Conservation (phyloP, 768 basidiomycete genomes). For the Mrakia frigida region DNA sequence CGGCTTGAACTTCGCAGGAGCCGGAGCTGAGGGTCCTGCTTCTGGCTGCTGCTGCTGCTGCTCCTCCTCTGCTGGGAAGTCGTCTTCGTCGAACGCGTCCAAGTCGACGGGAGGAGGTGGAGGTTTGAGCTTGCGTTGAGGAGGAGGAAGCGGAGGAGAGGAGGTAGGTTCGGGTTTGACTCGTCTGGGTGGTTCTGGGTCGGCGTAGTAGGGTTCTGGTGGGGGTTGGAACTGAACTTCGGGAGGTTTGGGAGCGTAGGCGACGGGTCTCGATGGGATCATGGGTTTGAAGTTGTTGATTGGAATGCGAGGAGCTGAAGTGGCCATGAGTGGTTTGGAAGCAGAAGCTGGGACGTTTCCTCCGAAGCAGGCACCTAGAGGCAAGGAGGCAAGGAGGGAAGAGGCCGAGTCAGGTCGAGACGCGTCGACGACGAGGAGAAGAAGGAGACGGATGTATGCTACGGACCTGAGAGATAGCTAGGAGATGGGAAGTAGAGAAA, state of each 20-base stretch:
- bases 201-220: not conserved
- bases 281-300: not conserved
- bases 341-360: not conserved
- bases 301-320: not conserved
- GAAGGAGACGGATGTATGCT: not conserved
- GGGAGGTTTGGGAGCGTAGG: constrained; percentile 3
- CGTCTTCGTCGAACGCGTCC: not conserved
- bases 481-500: not conserved
- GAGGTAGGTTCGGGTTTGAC: not conserved
- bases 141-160: not conserved
- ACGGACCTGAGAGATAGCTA: constrained; percentile 29
- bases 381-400: not conserved
- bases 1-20: not conserved
- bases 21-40: not conserved
- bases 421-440: not conserved
- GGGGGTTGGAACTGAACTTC: not conserved
- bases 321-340: not conserved
- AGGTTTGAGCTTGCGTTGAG: too few relatives aligned
- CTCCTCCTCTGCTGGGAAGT: too few relatives aligned
- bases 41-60: too few relatives aligned
- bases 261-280: not conserved
- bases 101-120: not conserved
- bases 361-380: constrained; percentile 11
- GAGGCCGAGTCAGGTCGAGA: not conserved
- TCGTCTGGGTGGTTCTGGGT: not conserved